Percentiles rank a stretch among this genome's conserved stretches.
phyloP scores from a whole-genome alignment of 2,329 filamentous ascomycete genomes.

The Colletotrichum sp. region DNA sequence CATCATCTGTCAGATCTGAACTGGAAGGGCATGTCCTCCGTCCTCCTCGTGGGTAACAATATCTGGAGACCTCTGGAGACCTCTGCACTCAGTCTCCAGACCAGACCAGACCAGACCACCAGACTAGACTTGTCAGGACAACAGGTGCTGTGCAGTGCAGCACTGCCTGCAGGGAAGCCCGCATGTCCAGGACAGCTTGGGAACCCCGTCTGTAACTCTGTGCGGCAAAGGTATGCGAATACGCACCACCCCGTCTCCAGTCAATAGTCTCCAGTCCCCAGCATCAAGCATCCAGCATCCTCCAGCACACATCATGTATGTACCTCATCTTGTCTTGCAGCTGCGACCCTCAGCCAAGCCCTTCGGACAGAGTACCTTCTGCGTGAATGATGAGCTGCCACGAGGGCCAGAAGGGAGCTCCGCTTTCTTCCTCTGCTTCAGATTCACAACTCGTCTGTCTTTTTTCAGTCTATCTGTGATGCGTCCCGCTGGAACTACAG shows the following conservation, averaged over 20 bases:
- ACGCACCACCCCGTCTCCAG: not conserved
- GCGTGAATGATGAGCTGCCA: not conserved
- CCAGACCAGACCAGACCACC: not conserved
- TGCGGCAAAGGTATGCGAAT: not conserved
- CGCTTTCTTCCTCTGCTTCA: slow-evolving; percentile 4
- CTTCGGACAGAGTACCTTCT: not conserved
- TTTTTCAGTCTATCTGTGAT: not conserved
- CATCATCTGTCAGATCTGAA: slow-evolving; percentile 8
- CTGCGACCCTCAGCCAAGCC: not conserved
- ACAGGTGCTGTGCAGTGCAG: slow-evolving; percentile 13
- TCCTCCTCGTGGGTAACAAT: slow-evolving; percentile 5
- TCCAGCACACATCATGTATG: not conserved
- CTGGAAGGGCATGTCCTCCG: slow-evolving; percentile 16
- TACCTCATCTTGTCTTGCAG: not conserved
- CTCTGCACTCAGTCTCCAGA: not conserved
- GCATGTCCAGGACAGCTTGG: not conserved
- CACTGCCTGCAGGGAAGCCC: slow-evolving; percentile 2
- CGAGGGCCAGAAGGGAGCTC: not conserved
- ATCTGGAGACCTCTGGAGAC: not conserved
- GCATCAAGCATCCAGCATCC: not conserved
- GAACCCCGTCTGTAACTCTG: not conserved
- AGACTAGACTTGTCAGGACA: not conserved
- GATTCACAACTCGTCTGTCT: not conserved
- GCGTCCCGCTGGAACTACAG: not conserved
- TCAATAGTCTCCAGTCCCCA: not conserved